Evolutionary conservation across 345 rosid species (phyloP), one percentile per base, ranked within the genome.

Genomic region (Syzygium aromaticum): DNA sequence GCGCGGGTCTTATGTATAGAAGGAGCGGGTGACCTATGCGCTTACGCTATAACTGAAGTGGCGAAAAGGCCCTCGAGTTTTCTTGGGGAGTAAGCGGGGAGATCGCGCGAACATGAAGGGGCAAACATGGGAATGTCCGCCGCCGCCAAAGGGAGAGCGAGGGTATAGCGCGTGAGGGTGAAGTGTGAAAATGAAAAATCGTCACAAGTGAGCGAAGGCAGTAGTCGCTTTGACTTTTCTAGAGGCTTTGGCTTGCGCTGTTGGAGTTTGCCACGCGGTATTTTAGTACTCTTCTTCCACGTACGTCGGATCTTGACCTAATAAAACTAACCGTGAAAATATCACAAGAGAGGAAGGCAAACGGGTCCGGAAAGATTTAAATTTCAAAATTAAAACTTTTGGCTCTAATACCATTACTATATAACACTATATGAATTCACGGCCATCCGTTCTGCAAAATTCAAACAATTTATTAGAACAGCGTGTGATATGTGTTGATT

Each of bases 401-500:
- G 46, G 46, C 46, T 43, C 46, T 43, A 43, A 43, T 43, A 43
- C 3, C 7, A 43, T 43, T 43, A 43, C 46, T 43, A 43, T 43
- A 1, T 43, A 43, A 43, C 7, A 43, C 46, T 43, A 5, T 43
- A 0, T 43, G 46, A 43, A 43, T 43, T 1, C 46, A 43, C 7
- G 46, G 7, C 1, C 7, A 43, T 43, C 1, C 7, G 28, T 14
- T 61, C 19, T 33, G 38, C 11, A 13, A 16, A 61, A n/a, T 11
- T 61, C 12, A 5, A 57, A 57, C 3, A 5, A 5, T 27, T 57
- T 25, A 57, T 57, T 57, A 59, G 46, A 6, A 7, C 6, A 54
- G 13, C 0, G 5, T 0, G 8, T n/a, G 33, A n/a, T 61, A 61
- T n/a, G 6, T 15, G 30, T 1, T 2, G 4, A 61, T 2, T 6